Base-by-base conservation (phyloP, 768 basidiomycete genomes). In the Trametes punicea region DNA sequence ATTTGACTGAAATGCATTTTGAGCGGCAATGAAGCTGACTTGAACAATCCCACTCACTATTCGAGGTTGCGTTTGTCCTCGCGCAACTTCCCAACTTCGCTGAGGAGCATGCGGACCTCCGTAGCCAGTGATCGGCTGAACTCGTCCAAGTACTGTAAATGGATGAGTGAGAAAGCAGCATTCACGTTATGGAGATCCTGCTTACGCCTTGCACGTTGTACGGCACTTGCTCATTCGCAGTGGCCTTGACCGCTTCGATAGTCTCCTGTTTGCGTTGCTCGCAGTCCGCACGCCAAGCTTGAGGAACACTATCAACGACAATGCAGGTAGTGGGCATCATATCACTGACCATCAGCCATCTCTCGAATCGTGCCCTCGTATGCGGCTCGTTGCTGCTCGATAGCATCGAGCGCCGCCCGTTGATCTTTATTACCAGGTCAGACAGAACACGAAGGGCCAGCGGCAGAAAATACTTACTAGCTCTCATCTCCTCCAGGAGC, bases 181-280 rank as follows among this genome's bases (percentile, higher is more conserved):
- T 18, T 13, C 15, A n/a, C 21, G 16, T 6, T 30, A 46, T 13
- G 3, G 2, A 30, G 40, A 47, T 30, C 23, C 15, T n/a, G 73
- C 85, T 48, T 73, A 92, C 90, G 25, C 82, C 81, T 77, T 90
- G 85, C 11, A 93, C 85, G 61, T 93, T 93, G 76, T 87, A 93
- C 13, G 85, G 84, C 15, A 93, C 82, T 68, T 87, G 88, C 64
- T 87, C 82, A 56, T 81, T 74, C 0, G 90, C 89, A 25, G 87
- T 90, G 27, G 81, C 77, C 54, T 79, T 77, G 39, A 93, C 85
- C 39, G 83, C 82, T 2, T 76, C 76, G 36, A 93, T 72, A 2
- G 84, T 84, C 44, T 88, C 87, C 56, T 79, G 73, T 59, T 76
- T 77, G 21, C 70, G 73, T 56, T 76, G 83, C 46, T 91, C 90